phyloP scores from a whole-genome alignment of 2,329 filamentous ascomycete species.

The Trichoderma sp. region DNA sequence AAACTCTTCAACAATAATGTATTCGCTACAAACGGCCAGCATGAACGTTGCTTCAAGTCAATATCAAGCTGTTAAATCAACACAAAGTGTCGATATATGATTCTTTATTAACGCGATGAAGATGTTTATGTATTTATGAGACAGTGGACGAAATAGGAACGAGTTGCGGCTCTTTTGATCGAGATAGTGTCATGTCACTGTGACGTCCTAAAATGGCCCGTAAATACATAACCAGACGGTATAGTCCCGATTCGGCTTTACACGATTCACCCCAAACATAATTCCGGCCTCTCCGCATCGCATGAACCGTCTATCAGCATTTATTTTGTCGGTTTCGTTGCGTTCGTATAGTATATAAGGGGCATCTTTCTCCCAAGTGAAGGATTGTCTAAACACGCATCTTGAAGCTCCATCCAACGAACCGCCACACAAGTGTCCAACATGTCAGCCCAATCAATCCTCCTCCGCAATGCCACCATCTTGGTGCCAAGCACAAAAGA shows the following conservation, averaged over 20 bases:
- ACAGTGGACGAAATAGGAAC: rapidly evolving
- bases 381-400: neutral
- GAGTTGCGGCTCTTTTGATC: neutral
- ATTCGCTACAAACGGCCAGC: neutral
- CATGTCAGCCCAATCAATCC: constrained; percentile 2
- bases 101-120: neutral
- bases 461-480: constrained; percentile 14
- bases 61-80: neutral
- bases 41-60: neutral
- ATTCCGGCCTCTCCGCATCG: neutral
- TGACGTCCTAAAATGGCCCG: neutral
- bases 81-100: rapidly evolving
- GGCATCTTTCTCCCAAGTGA: too few relatives aligned
- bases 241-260: neutral
- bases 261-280: neutral
- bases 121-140: rapidly evolving
- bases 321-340: neutral
- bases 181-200: neutral
- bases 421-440: neutral
- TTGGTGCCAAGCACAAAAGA: neutral
- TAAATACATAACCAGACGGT: neutral
- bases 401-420: neutral
- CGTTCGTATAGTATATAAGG: neutral
- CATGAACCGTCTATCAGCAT: too few relatives aligned
- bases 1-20: neutral